Evolutionary conservation across 169 alveolate genomes (phyloP).

Genomic region (Plasmodium sp.): DNA sequence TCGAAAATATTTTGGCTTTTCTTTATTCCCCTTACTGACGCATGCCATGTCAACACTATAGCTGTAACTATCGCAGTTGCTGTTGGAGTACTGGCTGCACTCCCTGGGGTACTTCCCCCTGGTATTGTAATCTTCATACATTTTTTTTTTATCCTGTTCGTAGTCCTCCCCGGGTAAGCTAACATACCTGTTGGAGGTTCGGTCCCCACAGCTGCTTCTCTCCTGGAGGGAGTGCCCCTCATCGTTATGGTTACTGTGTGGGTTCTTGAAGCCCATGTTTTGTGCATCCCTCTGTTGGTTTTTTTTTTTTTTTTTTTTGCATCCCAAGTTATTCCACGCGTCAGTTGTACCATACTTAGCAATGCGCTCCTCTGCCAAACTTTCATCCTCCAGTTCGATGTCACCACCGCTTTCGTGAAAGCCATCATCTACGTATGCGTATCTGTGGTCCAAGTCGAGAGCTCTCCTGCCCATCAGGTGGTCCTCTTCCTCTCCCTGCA

Average conservation of each 20-base stretch:
- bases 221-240: not conserved
- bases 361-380: not conserved
- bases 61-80: not conserved
- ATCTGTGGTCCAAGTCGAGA: not conserved
- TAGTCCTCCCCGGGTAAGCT: not conserved
- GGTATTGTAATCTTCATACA: not conserved
- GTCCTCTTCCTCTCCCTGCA: not conserved
- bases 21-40: conserved; percentile 8
- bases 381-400: not conserved
- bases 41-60: not conserved
- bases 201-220: not conserved
- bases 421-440: not conserved
- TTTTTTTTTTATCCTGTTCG: not conserved
- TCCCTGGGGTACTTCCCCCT: not conserved
- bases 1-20: conserved; percentile 36
- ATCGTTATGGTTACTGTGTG: not conserved
- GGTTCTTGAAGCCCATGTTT: not conserved
- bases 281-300: not conserved
- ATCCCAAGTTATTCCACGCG: not conserved
- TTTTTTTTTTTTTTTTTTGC: not conserved
- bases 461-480: not conserved
- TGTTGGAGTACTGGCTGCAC: not conserved
- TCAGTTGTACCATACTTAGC: not conserved
- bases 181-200: not conserved
- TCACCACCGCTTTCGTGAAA: not conserved